A percentile compares a stretch with the other conserved stretches of the same genome.
Conservation (phyloP, 306 rosid species). For the Rubus idaeus region DNA sequence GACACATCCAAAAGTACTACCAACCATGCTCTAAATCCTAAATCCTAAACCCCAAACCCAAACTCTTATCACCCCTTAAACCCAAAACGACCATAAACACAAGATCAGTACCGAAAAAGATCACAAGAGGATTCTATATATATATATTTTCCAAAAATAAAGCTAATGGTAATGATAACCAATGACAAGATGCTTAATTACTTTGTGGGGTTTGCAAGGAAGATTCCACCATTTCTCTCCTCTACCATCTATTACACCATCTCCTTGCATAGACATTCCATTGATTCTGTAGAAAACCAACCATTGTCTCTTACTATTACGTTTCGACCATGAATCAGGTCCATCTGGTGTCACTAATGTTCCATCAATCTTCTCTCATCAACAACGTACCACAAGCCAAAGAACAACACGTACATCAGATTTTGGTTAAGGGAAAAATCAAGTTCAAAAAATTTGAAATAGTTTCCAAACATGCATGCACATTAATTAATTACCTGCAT, state of each 20-base stretch:
- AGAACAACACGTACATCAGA: background rate
- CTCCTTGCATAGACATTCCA: conserved; percentile 51
- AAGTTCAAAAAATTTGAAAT: background rate
- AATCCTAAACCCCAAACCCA: background rate
- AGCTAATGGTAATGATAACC: background rate
- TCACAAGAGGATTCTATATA: background rate
- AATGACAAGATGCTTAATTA: conserved; percentile 9
- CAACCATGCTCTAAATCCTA: background rate
- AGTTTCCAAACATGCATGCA: background rate
- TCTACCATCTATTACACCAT: conserved; percentile 59
- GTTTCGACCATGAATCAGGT: conserved; percentile 54
- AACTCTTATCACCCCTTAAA: too few species aligned
- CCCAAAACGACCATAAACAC: background rate
- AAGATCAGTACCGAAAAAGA: background rate
- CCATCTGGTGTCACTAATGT: conserved; percentile 57
- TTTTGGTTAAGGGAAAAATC: too few species aligned
- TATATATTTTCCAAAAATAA: background rate
- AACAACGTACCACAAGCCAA: background rate
- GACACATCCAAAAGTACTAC: background rate
- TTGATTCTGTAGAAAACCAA: conserved; percentile 57
- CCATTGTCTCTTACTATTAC: conserved; percentile 49
- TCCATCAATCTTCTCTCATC: conserved; percentile 44
- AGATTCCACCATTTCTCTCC: conserved; percentile 77
- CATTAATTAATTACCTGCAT: conserved; percentile 35
- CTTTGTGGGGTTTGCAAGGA: conserved; percentile 57